Evolutionary conservation across 2,329 filamentous ascomycete species (phyloP), one percentile per base, ranked within the genome.

Genomic region (Dendryphion nanum): DNA sequence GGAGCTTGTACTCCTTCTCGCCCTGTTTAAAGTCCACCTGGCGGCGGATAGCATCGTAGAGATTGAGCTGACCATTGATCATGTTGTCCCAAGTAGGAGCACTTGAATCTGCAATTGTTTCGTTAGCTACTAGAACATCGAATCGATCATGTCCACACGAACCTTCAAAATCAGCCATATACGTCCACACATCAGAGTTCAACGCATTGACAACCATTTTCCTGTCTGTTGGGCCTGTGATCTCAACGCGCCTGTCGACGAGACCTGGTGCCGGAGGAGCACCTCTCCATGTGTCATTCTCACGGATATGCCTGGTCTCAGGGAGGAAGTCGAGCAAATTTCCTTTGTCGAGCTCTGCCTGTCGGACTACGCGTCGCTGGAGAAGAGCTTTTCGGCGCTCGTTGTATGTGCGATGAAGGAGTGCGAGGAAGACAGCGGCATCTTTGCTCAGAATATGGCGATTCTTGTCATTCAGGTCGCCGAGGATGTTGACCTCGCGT

Each of bases 161-260:
- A 93, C 90, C 91, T 73, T 98, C 93, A 53, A 98, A 95, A 70
- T 98, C 93, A 33, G 93, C 93, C 93, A 98, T 98, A 63, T 97
- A 98, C 40, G 91, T 97, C 85, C 87, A 97, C 17, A 97, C 93
- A 60, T 97, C 81, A 31, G 91, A 85, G 70, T 97, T 98, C 65
- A 97, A 65, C 7, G 93, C 93, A 67, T 98, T 98, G 47, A 97
- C 88, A 33, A 97, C 89, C 93, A 98, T 98, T 79, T 97, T 98
- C 53, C 93, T 81, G 71, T 97, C 93, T 5, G 90, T 96, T 1
- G 93, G 93, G 6, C 93, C 93, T 4, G 93, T 98, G 61, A 97
- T 98, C 75, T 98, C 93, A 20, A 96, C 87, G 45, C 93, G 82
- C 50, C 93, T 85, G 73, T 98, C 93, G 30, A 95, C 82, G 39